phyloP scores from a whole-genome alignment of 2,329 filamentous ascomycete species.

The Claviceps sp. region DNA sequence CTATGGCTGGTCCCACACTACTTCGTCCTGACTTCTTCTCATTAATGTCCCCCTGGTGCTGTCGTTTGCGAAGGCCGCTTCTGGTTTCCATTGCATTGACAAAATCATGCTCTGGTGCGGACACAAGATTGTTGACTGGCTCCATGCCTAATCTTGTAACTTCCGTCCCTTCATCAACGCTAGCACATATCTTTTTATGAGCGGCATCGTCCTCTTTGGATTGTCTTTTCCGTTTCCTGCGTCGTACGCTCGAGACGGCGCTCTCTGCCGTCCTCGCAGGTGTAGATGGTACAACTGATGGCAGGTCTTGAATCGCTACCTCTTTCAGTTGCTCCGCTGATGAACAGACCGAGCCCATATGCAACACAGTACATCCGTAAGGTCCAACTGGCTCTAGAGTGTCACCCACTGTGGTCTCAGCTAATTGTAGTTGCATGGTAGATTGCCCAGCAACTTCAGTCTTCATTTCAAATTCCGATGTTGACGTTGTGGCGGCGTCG shows the following conservation, averaged over 20 bases:
- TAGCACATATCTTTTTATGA: constrained; percentile 18
- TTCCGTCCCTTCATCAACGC: constrained; percentile 4
- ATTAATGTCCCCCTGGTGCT: constrained; percentile 2
- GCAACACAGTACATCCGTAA: constrained; percentile 11
- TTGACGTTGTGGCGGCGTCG: constrained; percentile 4
- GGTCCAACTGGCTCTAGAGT: background rate
- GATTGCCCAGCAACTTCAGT: background rate
- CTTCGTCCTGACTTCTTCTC: background rate
- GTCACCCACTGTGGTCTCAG: background rate
- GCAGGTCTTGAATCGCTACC: constrained; percentile 4
- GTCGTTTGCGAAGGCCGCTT: constrained; percentile 9
- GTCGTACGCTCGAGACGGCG: background rate
- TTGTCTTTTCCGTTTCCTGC: constrained; percentile 18
- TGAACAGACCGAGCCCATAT: constrained; percentile 8
- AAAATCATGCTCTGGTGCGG: background rate
- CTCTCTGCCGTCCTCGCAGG: constrained; percentile 7
- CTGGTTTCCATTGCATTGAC: constrained; percentile 7
- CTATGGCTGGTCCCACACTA: constrained; percentile 5
- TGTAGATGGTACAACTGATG: constrained; percentile 13
- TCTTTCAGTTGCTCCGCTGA: constrained; percentile 7
- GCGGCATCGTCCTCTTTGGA: constrained; percentile 10
- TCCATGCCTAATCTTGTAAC: background rate
- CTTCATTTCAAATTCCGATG: background rate
- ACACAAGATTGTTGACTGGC: background rate
- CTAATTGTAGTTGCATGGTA: background rate